Evolutionary conservation across 306 rosid genomes (phyloP).

Genomic region (Ormosia semicastrata): DNA sequence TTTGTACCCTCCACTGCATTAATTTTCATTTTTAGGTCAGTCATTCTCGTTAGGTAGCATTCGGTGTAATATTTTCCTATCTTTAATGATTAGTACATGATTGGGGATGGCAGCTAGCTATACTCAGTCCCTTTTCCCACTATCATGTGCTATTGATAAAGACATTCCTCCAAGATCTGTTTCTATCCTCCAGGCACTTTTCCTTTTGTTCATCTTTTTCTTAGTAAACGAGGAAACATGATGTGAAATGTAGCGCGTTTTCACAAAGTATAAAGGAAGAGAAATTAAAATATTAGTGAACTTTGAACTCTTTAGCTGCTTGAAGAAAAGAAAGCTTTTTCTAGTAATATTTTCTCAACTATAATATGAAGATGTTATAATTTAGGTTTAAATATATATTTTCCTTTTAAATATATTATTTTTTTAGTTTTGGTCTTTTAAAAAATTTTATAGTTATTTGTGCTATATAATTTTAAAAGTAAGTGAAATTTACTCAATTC

Average conservation of each 20-base stretch:
- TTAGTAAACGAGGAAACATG: background rate
- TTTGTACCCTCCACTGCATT: background rate
- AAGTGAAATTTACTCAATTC: too few relatives aligned
- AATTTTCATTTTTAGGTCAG: background rate
- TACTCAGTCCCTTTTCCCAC: background rate
- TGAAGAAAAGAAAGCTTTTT: background rate
- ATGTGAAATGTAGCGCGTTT: background rate
- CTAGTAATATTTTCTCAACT: background rate
- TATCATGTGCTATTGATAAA: constrained; percentile 1
- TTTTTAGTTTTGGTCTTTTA: too few relatives aligned
- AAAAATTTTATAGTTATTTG: too few relatives aligned
- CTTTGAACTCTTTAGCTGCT: background rate
- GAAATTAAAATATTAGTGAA: background rate
- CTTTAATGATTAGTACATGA: background rate
- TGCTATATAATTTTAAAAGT: too few relatives aligned
- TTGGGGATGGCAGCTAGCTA: constrained; percentile 4
- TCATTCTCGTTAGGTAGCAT: constrained; percentile 10
- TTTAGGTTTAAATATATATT: too few relatives aligned
- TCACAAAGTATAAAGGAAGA: background rate
- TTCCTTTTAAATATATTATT: too few relatives aligned
- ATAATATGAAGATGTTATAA: background rate
- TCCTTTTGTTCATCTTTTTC: background rate
- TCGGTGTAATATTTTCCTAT: background rate
- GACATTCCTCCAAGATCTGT: background rate
- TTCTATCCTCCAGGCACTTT: background rate